phyloP scores from a whole-genome alignment of 768 basidiomycete species.

The Calocybe cyanea region DNA sequence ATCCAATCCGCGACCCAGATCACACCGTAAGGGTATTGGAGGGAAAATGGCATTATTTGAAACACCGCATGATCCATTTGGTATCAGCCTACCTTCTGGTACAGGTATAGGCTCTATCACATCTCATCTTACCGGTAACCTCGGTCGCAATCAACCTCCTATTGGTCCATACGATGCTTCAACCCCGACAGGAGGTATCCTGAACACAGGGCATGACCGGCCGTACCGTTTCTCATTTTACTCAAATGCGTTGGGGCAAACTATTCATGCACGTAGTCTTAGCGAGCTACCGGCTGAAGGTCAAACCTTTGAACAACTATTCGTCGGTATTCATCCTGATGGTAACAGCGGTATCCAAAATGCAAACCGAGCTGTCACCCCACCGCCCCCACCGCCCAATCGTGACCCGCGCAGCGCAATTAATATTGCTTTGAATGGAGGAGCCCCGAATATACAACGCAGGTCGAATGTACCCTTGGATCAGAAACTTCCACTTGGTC shows the following conservation, averaged over 20 bases:
- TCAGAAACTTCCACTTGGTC: slow-evolving; percentile 14
- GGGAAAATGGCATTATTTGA: slow-evolving; percentile 95
- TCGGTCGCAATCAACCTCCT: slow-evolving; percentile 10
- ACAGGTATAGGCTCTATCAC: slow-evolving; percentile 12
- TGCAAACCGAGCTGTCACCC: background rate
- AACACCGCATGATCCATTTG: slow-evolving; percentile 42
- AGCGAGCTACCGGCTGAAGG: slow-evolving; percentile 93
- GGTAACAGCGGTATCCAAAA: background rate
- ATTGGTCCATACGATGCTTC: slow-evolving; percentile 2
- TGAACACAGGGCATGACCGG: slow-evolving; percentile 66
- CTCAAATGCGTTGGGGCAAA: slow-evolving; percentile 86
- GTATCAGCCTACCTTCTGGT: slow-evolving; percentile 12
- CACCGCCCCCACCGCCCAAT: slow-evolving; percentile 5
- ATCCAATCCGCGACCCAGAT: slow-evolving; percentile 66
- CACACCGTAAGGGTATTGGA: slow-evolving; percentile 52
- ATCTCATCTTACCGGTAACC: slow-evolving; percentile 13
- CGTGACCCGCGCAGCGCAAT: slow-evolving; percentile 1
- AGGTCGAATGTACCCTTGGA: slow-evolving; percentile 3
- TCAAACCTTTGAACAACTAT: slow-evolving; percentile 90
- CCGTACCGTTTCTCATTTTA: slow-evolving; percentile 99
- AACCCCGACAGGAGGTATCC: slow-evolving; percentile 28
- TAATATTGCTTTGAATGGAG: slow-evolving; percentile 1
- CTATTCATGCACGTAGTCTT: slow-evolving; percentile 91
- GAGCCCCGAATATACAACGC: background rate
- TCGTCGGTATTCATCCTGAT: slow-evolving; percentile 46